phyloP scores from a whole-genome alignment of 2,329 filamentous ascomycete species.

The Phialocephala sp. region DNA sequence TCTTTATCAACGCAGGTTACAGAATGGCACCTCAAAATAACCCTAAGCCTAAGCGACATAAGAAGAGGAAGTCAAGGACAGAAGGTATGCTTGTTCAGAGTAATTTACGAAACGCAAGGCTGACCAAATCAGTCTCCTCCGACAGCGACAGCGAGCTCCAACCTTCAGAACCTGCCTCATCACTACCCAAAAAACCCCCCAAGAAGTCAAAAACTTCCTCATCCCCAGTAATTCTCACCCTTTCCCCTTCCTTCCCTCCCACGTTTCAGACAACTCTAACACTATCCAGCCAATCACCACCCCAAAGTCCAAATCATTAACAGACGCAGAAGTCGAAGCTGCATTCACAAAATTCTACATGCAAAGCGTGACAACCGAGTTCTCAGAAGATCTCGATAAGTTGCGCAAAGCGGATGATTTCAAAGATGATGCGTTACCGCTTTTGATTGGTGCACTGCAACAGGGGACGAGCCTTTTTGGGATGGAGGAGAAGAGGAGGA shows the following conservation, averaged over 20 bases:
- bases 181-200: neutral
- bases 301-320: slow-evolving; percentile 3
- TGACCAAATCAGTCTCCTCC: slow-evolving; percentile 22
- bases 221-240: neutral
- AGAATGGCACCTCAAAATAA: slow-evolving; percentile 29
- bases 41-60: slow-evolving; percentile 36
- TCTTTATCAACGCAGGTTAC: neutral
- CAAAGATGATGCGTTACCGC: slow-evolving; percentile 64
- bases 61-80: slow-evolving; percentile 41
- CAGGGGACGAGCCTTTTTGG: slow-evolving; percentile 70
- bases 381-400: slow-evolving; percentile 76
- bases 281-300: neutral
- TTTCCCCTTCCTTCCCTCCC: neutral
- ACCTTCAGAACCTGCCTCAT: neutral
- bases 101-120: neutral
- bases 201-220: slow-evolving; percentile 7
- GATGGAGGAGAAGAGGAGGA: slow-evolving; percentile 53
- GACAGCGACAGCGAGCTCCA: slow-evolving; percentile 18
- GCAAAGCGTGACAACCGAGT: slow-evolving; percentile 70
- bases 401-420: slow-evolving; percentile 74
- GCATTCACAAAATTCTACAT: slow-evolving; percentile 71
- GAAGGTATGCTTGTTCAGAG: slow-evolving; percentile 31
- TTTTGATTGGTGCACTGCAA: slow-evolving; percentile 71
- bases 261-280: neutral
- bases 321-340: slow-evolving; percentile 31